A percentile compares a stretch with the other conserved stretches of the same genome.
Evolutionary conservation across 192 early-diverging fungal genomes (phyloP).

Genomic region (Backusella mclennaniae): DNA sequence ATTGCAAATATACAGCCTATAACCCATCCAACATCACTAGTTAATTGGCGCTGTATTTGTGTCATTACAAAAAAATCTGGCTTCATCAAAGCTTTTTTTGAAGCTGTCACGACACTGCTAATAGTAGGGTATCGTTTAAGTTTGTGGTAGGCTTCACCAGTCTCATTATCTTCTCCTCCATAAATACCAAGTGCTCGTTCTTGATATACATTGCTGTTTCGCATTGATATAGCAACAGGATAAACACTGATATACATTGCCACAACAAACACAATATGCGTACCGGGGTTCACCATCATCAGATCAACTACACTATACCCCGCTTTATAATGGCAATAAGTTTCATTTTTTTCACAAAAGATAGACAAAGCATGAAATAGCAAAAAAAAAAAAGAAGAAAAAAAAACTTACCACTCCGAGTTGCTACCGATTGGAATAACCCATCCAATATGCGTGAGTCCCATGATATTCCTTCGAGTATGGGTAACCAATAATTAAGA

Average conservation of each 20-base stretch:
- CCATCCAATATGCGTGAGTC: slow-evolving; percentile 31
- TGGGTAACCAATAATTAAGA: slow-evolving; percentile 34
- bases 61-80: slow-evolving; percentile 40
- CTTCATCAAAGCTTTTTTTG: slow-evolving; percentile 16
- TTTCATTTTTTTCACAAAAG: not conserved
- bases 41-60: slow-evolving; percentile 37
- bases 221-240: slow-evolving; percentile 39
- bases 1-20: slow-evolving; percentile 32
- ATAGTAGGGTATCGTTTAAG: slow-evolving; percentile 21
- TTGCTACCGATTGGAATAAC: slow-evolving; percentile 35
- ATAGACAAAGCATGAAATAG: not conserved
- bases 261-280: slow-evolving; percentile 31
- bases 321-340: slow-evolving; percentile 11
- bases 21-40: slow-evolving; percentile 36
- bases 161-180: slow-evolving; percentile 18
- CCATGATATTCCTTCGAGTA: slow-evolving; percentile 27
- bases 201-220: slow-evolving; percentile 38
- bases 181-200: slow-evolving; percentile 38
- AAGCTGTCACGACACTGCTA: slow-evolving; percentile 24
- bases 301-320: slow-evolving; percentile 31
- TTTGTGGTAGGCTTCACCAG: not conserved
- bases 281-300: slow-evolving; percentile 24
- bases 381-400: not conserved
- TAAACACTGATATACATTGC: slow-evolving; percentile 41
- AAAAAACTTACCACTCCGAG: slow-evolving; percentile 23